Conservation (phyloP, 768 basidiomycete genomes). For the Auricularia heimuer region DNA sequence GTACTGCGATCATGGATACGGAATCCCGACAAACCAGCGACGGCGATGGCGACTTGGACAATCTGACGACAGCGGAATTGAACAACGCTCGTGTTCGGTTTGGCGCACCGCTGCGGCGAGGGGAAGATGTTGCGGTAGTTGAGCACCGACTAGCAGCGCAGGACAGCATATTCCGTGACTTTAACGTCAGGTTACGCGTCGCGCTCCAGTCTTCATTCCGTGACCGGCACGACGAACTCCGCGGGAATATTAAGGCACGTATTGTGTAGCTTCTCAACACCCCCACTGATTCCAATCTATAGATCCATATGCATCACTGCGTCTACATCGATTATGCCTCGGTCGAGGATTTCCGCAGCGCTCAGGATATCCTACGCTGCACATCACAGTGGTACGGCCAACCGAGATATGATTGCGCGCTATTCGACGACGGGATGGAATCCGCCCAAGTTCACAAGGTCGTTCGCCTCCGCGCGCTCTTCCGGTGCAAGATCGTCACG, state of each 20-base stretch:
- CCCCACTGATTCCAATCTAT: neutral
- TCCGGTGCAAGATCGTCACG: neutral
- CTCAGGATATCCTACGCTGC: conserved; percentile 19
- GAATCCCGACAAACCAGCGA: neutral
- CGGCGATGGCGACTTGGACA: neutral
- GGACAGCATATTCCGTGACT: neutral
- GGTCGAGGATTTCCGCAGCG: conserved; percentile 19
- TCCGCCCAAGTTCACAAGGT: no score
- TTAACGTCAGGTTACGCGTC: conserved; percentile 9
- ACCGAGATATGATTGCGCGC: conserved; percentile 13
- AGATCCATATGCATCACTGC: conserved; percentile 19
- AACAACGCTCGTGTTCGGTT: neutral
- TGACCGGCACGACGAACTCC: neutral
- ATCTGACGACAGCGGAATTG: neutral
- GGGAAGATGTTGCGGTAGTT: conserved; percentile 5
- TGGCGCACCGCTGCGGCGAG: neutral
- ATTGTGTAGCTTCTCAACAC: neutral
- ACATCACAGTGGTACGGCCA: conserved; percentile 18
- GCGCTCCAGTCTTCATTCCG: neutral
- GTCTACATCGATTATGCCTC: conserved; percentile 18
- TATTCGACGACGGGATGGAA: conserved; percentile 6
- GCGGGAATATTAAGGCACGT: neutral
- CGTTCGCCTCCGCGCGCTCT: neutral
- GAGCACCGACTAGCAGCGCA: neutral
- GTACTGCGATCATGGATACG: conserved; percentile 12